These are phyloP conservation scores for Hordeum vulgare DNA, from an alignment of 176 grass and related monocot genomes.

Conservation along the genomic window MorexV3_pseudomolecules_assembly NC_058523.1:510635755-510636254, in stretches of 20 bases:
- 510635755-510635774: neutral
- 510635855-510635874: neutral
- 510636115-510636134: neutral
- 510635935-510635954: neutral
- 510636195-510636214: neutral
- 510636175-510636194: neutral
- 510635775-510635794: neutral
- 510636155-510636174: slow-evolving; percentile 24
- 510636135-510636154: neutral
- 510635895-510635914: neutral
- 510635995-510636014: too few species aligned
- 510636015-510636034: too few species aligned
- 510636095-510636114: slow-evolving; percentile 5
- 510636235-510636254: neutral
- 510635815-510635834: neutral
- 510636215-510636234: too few species aligned
- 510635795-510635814: neutral
- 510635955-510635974: neutral
- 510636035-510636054: neutral
- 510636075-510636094: slow-evolving; percentile 11
- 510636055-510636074: neutral
- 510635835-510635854: slow-evolving; percentile 28
- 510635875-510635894: neutral
- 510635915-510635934: neutral
- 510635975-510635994: neutral